Evolutionary conservation across 345 rosid genomes (phyloP), one percentile per base, ranked within the genome.

Genomic region (Boechera retrofracta): DNA sequence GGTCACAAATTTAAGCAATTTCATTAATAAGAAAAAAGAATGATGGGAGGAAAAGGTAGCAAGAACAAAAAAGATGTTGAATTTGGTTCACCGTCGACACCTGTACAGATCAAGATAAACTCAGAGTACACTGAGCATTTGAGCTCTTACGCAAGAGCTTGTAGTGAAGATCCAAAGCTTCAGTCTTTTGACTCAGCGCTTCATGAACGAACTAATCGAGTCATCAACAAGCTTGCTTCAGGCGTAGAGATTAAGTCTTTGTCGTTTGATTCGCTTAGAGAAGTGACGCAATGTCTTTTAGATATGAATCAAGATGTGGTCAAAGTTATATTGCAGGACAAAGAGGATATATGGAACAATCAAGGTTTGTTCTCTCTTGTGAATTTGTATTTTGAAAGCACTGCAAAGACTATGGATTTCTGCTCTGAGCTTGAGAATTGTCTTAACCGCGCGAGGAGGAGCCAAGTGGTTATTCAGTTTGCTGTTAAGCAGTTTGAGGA

Each of bases 271-370:
- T 90, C 99, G 0, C 91, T 95, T 74, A 83, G 68, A 69, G 97
- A 89, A 81, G 92, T 89, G 28, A 92, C 89, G 0, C 85, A 73
- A 18, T 79, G 87, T 61, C 85, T 95, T 39, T 89, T 92, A 18
- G 98, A 88, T 16, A 87, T 89, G 94, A 89, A 92, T 73, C 96
- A 90, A 80, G 99, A 88, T 44, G 96, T 84, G 16, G 96, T 82
- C 56, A 82, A 87, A 57, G 84, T 92, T 67, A 92, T 95, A 38
- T 80, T 92, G 6, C 86, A 90, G 18, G 59, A 81, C 82, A 85
- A 86, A 80, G 81, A 86, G 41, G 98, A 92, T 68, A 87, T 88
- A 71, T 95, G 96, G 98, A 85, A 84, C 44, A 87, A 86, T 60
- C 74, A 74, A 24, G 92, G 85, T 7, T 81, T 92, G 81, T 88